A percentile compares a stretch with the other conserved stretches of the same genome.
phyloP scores from a whole-genome alignment of 148 eudicot genomes.

The Vaccinium myrtillus region DNA sequence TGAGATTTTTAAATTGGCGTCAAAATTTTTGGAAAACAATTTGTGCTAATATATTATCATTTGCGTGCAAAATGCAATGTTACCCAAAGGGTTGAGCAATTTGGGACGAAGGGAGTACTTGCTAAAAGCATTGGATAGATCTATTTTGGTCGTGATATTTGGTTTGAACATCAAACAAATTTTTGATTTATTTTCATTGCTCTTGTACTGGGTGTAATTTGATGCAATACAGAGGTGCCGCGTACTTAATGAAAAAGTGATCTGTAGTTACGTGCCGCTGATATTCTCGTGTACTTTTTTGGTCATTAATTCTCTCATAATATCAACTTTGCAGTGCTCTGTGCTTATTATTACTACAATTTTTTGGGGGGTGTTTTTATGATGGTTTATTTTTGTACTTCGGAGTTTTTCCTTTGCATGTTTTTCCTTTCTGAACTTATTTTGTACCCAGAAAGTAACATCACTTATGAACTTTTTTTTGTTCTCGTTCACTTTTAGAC shows the following conservation, averaged over 20 bases:
- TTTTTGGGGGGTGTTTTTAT: not conserved
- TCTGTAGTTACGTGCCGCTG: not conserved
- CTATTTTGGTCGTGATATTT: not conserved
- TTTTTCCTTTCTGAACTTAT: not conserved
- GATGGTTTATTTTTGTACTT: not conserved
- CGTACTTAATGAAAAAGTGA: not conserved
- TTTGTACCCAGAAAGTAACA: not conserved
- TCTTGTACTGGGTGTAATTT: not conserved
- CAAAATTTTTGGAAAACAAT: too few relatives aligned
- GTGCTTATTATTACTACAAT: not conserved
- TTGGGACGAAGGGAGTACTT: not conserved
- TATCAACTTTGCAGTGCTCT: not conserved
- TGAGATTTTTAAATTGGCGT: too few relatives aligned
- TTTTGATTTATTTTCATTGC: not conserved
- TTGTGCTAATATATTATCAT: too few relatives aligned
- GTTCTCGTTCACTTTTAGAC: slow-evolving; percentile 31
- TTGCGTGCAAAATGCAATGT: too few relatives aligned
- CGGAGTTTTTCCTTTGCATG: not conserved
- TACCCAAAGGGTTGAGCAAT: too few relatives aligned
- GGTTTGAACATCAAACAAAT: not conserved
- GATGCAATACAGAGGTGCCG: not conserved
- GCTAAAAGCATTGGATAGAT: not conserved
- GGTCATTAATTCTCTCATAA: not conserved
- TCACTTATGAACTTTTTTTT: not conserved
- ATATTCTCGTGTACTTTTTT: not conserved